Conservation (phyloP, 805 yeast species). For the Yamadazyma tumulicola region DNA sequence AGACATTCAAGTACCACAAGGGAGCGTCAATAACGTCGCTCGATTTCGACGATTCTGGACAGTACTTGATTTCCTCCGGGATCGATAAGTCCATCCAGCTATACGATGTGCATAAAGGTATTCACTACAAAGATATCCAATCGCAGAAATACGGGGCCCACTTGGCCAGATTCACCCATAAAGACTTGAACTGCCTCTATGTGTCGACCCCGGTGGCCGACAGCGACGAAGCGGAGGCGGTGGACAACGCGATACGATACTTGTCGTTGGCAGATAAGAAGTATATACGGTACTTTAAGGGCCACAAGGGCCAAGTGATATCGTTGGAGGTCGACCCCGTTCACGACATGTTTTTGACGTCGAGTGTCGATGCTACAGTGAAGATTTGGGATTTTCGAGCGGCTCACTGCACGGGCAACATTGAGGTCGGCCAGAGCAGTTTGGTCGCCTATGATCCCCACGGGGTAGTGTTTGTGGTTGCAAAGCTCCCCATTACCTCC, state of each 20-base stretch:
- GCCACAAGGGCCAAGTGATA: slow-evolving; percentile 77
- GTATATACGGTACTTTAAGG: slow-evolving; percentile 80
- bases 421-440: slow-evolving; percentile 51
- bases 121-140: slow-evolving; percentile 61
- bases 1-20: slow-evolving; percentile 49
- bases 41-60: slow-evolving; percentile 83
- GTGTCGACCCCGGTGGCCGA: slow-evolving; percentile 66
- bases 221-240: slow-evolving; percentile 22
- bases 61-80: slow-evolving; percentile 69
- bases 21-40: slow-evolving; percentile 61
- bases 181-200: slow-evolving; percentile 66
- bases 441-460: slow-evolving; percentile 77
- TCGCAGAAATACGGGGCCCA: slow-evolving; percentile 93
- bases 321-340: slow-evolving; percentile 71
- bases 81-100: slow-evolving; percentile 80
- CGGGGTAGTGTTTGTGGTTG: slow-evolving; percentile 77
- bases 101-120: slow-evolving; percentile 71
- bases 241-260: slow-evolving; percentile 72
- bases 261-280: slow-evolving; percentile 73
- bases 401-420: slow-evolving; percentile 57
- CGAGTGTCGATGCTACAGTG: slow-evolving; percentile 75
- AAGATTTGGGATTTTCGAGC: slow-evolving; percentile 84
- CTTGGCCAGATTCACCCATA: slow-evolving; percentile 78
- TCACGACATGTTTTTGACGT: slow-evolving; percentile 58
- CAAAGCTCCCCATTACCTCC: slow-evolving; percentile 6